phyloP scores from a whole-genome alignment of 2,329 filamentous ascomycete species.

The Verticillium nubilum region DNA sequence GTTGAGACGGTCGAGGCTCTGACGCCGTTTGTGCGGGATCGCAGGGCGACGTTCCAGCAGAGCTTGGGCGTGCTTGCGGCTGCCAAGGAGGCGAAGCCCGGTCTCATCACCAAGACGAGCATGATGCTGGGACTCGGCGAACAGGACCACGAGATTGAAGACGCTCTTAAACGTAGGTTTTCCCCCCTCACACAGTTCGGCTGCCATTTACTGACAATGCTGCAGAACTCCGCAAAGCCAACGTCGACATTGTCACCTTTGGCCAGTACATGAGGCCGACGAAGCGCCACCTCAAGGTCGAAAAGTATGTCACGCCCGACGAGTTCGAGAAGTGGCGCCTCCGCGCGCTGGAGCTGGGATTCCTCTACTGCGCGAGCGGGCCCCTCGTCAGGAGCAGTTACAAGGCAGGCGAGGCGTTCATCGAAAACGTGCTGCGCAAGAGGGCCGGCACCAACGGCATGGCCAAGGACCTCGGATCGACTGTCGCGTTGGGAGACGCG shows the following conservation, averaged over 20 bases:
- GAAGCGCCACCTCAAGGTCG: conserved; percentile 94
- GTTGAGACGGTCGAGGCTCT: conserved; percentile 90
- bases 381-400: conserved; percentile 92
- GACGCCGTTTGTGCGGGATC: conserved; percentile 84
- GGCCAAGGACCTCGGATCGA: conserved; percentile 28
- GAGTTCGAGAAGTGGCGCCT: conserved; percentile 89
- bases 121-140: conserved; percentile 96
- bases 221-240: conserved; percentile 57
- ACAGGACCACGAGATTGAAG: conserved; percentile 79
- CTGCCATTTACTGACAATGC: not conserved
- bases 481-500: conserved; percentile 30
- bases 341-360: conserved; percentile 88
- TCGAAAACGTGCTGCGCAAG: conserved; percentile 95
- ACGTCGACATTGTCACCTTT: conserved; percentile 94
- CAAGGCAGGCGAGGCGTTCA: conserved; percentile 97
- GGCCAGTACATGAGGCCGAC: conserved; percentile 99
- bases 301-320: conserved; percentile 88
- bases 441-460: conserved; percentile 44
- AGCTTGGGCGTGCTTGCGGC: conserved; percentile 73
- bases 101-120: conserved; percentile 95
- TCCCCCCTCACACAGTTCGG: not conserved
- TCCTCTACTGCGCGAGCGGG: conserved; percentile 92
- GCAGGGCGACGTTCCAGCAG: conserved; percentile 83
- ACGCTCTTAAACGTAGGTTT: conserved; percentile 61
- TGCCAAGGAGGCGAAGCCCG: conserved; percentile 68